These are phyloP conservation scores for Penicilliopsis zonata DNA, from an alignment of 495 filamentous ascomycete genomes.

Conservation along the genomic window DNA sequence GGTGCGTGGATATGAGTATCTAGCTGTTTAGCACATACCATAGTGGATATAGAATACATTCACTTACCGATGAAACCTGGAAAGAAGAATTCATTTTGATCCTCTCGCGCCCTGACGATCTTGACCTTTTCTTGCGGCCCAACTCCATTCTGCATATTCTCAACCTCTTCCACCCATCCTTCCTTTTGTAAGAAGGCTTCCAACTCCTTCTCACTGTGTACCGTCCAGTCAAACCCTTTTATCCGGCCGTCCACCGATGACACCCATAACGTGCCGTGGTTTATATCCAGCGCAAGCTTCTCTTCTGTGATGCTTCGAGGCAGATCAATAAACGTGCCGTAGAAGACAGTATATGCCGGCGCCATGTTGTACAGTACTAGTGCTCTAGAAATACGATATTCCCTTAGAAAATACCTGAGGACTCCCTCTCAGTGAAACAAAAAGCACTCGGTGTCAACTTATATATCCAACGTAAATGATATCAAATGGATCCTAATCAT, in stretches of 20 bases:
- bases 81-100: constrained; percentile 64
- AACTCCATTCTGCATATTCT: background rate
- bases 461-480: background rate
- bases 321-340: constrained; percentile 35
- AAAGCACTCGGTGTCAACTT: background rate
- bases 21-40: constrained; percentile 15
- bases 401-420: background rate
- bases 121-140: constrained; percentile 7
- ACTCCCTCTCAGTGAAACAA: too few species aligned
- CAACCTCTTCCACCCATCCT: constrained; percentile 15
- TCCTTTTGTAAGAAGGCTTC: constrained; percentile 32
- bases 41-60: background rate
- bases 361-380: constrained; percentile 2
- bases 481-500: too few species aligned
- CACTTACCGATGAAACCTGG: constrained; percentile 76
- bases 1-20: constrained; percentile 93
- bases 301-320: constrained; percentile 13
- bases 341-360: constrained; percentile 22
- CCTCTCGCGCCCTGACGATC: constrained; percentile 19
- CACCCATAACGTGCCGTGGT: constrained; percentile 54
- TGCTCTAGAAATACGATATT: background rate
- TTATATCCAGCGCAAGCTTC: constrained; percentile 17
- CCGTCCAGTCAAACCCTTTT: constrained; percentile 21
- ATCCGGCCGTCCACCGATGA: constrained; percentile 51
- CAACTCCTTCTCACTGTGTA: constrained; percentile 23